Evolutionary conservation across 192 early-diverging fungal genomes (phyloP).

Genomic region (Irineochytrium annulatum): DNA sequence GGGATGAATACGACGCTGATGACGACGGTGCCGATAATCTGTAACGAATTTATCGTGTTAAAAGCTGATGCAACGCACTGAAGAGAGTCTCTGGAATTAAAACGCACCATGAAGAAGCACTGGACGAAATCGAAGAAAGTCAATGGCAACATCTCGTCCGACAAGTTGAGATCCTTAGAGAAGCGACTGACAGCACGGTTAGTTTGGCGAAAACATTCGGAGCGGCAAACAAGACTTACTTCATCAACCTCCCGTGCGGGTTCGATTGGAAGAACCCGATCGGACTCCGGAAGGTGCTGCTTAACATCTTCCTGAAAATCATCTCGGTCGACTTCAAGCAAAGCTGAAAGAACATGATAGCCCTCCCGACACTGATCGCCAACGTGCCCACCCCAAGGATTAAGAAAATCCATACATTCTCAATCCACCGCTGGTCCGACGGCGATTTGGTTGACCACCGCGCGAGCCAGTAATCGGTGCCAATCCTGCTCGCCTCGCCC

Average conservation of each 20-base stretch:
- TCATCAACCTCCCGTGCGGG: conserved; percentile 61
- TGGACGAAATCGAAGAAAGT: conserved; percentile 56
- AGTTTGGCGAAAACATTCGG: neutral
- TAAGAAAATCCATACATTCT: conserved; percentile 40
- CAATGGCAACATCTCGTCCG: conserved; percentile 56
- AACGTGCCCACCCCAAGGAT: conserved; percentile 43
- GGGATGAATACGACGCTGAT: conserved; percentile 56
- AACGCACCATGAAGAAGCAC: conserved; percentile 50
- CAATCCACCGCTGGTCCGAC: conserved; percentile 31
- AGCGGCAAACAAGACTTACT: conserved; percentile 36
- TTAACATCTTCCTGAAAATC: conserved; percentile 45
- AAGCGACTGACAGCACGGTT: conserved; percentile 17
- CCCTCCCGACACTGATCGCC: conserved; percentile 41
- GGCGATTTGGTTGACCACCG: conserved; percentile 38
- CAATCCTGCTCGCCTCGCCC: conserved; percentile 30
- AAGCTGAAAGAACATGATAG: conserved; percentile 49
- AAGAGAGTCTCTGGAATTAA: neutral
- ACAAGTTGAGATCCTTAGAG: conserved; percentile 53
- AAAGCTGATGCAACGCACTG: too few species aligned
- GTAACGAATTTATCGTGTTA: too few species aligned
- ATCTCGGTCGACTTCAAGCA: conserved; percentile 28
- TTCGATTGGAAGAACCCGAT: conserved; percentile 59
- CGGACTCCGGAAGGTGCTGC: conserved; percentile 38
- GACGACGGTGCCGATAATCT: conserved; percentile 58
- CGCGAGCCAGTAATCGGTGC: conserved; percentile 53